Evolutionary conservation across 345 rosid genomes (phyloP).

Genomic region (Pistacia atlantica): DNA sequence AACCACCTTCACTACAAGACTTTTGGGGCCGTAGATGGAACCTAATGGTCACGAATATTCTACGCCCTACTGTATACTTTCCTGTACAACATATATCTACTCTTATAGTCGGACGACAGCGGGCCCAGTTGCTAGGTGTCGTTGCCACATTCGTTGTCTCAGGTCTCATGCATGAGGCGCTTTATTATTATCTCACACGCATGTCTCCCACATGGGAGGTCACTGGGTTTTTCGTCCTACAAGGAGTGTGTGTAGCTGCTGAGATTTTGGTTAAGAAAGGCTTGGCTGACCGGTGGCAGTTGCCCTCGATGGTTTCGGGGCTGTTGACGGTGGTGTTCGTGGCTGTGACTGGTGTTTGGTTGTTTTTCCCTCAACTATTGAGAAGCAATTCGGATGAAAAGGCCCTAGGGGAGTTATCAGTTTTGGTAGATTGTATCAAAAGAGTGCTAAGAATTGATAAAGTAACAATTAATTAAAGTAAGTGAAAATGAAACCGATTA

Average conservation of each 20-base stretch:
- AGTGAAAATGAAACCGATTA: no score
- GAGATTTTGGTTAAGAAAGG: background rate
- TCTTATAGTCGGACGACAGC: slow-evolving; percentile 21
- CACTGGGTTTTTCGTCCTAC: slow-evolving; percentile 62
- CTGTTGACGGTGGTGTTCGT: slow-evolving; percentile 40
- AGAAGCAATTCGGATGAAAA: slow-evolving; percentile 1
- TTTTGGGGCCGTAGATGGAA: slow-evolving; percentile 91
- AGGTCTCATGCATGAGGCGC: slow-evolving; percentile 60
- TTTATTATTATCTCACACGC: slow-evolving; percentile 45
- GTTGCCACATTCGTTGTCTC: slow-evolving; percentile 52
- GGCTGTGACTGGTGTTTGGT: slow-evolving; percentile 33
- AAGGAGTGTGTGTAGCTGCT: slow-evolving; percentile 44
- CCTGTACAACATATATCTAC: slow-evolving; percentile 34
- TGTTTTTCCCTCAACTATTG: slow-evolving; percentile 38
- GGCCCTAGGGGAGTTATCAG: background rate
- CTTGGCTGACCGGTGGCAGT: slow-evolving; percentile 14
- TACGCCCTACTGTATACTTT: slow-evolving; percentile 52
- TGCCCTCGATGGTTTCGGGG: slow-evolving; percentile 26
- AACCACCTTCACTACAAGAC: slow-evolving; percentile 76
- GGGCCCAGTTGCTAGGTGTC: slow-evolving; percentile 35
- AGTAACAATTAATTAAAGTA: no score
- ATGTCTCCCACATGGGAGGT: slow-evolving; percentile 78
- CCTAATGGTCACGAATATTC: slow-evolving; percentile 51
- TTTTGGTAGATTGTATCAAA: background rate
- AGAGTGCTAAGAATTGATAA: no score